Conservation (phyloP, 257 asterid species). For the Salvia hispanica region DNA sequence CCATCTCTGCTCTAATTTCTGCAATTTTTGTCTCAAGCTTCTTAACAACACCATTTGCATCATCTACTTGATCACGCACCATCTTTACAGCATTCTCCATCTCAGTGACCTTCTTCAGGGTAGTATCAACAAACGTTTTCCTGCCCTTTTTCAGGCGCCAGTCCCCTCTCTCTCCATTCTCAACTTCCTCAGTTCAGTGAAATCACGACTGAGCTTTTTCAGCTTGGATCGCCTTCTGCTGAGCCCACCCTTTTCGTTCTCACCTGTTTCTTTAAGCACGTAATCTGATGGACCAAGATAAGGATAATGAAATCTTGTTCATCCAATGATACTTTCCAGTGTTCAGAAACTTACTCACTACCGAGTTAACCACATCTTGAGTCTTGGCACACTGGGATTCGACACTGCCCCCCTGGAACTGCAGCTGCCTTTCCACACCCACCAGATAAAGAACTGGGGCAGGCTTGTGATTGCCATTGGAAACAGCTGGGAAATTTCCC, state of each 20-base stretch:
- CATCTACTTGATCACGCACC: slow-evolving; percentile 87
- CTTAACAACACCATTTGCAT: slow-evolving; percentile 72
- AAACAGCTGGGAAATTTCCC: slow-evolving; percentile 66
- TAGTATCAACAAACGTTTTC: slow-evolving; percentile 61
- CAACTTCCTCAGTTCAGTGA: slow-evolving; percentile 81
- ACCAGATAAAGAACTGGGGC: slow-evolving; percentile 50
- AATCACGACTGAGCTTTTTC: slow-evolving; percentile 87
- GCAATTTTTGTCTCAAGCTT: slow-evolving; percentile 86
- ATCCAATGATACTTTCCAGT: slow-evolving; percentile 56
- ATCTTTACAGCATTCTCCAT: slow-evolving; percentile 84
- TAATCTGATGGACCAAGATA: slow-evolving; percentile 72
- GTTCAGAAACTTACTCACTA: slow-evolving; percentile 73
- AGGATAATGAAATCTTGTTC: slow-evolving; percentile 83
- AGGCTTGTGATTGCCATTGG: slow-evolving; percentile 59
- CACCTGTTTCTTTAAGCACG: slow-evolving; percentile 83
- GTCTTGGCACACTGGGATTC: slow-evolving; percentile 57
- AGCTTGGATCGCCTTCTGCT: slow-evolving; percentile 95
- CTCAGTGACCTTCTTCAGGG: slow-evolving; percentile 68
- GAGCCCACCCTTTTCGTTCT: slow-evolving; percentile 97
- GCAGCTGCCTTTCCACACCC: slow-evolving; percentile 36
- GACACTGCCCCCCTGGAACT: slow-evolving; percentile 43
- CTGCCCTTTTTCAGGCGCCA: slow-evolving; percentile 70
- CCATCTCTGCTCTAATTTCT: slow-evolving; percentile 93
- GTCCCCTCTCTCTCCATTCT: slow-evolving; percentile 94
- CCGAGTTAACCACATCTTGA: slow-evolving; percentile 74